Evolutionary conservation across 768 basidiomycete genomes (phyloP), one percentile per base, ranked within the genome.

Genomic region (Boletellus ananiceps): DNA sequence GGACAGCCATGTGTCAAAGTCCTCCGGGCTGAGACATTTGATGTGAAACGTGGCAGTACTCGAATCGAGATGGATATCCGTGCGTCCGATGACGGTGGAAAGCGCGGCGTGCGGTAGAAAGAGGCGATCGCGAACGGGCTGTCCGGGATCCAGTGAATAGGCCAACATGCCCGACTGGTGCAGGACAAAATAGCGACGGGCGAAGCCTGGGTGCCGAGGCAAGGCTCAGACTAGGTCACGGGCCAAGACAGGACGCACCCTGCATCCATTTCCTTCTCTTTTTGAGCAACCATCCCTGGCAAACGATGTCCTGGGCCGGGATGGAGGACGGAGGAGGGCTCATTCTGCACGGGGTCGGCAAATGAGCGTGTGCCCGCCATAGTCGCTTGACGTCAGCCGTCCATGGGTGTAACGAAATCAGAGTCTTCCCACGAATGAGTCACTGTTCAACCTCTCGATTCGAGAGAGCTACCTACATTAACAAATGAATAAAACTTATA

Each of bases 241-340:
- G 27, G 47, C 31, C 29, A 8, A 32, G 40, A 35, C 34, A 47
- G 48, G 29, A 29, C 67, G 43, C 57, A 83, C 89, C 89, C 73
- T 92, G 90, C 85, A 91, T 84, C 71, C 81, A 88, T 76, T 88
- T 90, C 55, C 89, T 74, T 57, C 89, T 74, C 70, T 93, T 93
- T 73, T 92, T 92, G 52, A 92, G 74, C 5, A 91, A 69, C 88
- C 88, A 92, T 70, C 89, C 89, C 58, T 87, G 76, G 44, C 70
- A 74, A 4, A 86, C 54, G 43, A 81, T 61, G 27, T 57, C 59
- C 21, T 64, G 52, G 21, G 44, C 46, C 25, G 50, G 41, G 35
- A 21, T 35, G 46, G 52, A 18, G 33, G 46, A 31, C 19, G 48
- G 35, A 36, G 48, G 40, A 31, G 45, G 51, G 47, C 18, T 29